These are phyloP conservation scores for Fusarium keratoplasticum DNA, from an alignment of 2,329 filamentous ascomycete species.

Conservation along the genomic window DNA sequence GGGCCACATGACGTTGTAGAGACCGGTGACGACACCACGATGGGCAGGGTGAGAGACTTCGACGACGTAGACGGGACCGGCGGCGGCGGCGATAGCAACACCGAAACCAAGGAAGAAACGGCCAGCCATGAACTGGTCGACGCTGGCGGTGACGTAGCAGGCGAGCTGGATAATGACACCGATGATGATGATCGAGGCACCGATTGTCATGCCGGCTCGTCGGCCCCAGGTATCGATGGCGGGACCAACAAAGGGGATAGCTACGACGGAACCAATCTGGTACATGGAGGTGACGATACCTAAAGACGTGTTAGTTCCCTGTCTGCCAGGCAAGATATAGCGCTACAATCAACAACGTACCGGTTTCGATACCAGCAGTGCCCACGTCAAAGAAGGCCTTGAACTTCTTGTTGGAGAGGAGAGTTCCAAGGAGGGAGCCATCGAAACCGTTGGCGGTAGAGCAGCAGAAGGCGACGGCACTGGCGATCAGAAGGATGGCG, in stretches of 20 bases:
- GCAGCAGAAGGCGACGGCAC: constrained; percentile 45
- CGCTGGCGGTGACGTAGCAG: constrained; percentile 44
- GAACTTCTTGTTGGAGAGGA: constrained; percentile 59
- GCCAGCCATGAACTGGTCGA: constrained; percentile 62
- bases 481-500: constrained; percentile 37
- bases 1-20: constrained; percentile 62
- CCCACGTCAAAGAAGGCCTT: constrained; percentile 58
- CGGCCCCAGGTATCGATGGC: constrained; percentile 61
- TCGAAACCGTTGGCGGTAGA: constrained; percentile 54
- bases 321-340: neutral
- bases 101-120: constrained; percentile 72
- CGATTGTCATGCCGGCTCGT: constrained; percentile 59
- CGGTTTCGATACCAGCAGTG: constrained; percentile 39
- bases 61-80: constrained; percentile 60
- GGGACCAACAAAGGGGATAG: constrained; percentile 62
- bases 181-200: constrained; percentile 56
- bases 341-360: constrained; percentile 6
- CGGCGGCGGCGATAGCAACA: constrained; percentile 59
- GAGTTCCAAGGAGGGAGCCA: constrained; percentile 62
- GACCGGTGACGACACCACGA: constrained; percentile 65
- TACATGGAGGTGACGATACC: constrained; percentile 55
- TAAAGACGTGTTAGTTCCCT: constrained; percentile 2
- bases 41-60: constrained; percentile 61
- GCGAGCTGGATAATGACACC: constrained; percentile 59
- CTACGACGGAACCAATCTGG: constrained; percentile 61